Evolutionary conservation across 2,329 filamentous ascomycete genomes (phyloP).

Genomic region (Diaporthe eres): DNA sequence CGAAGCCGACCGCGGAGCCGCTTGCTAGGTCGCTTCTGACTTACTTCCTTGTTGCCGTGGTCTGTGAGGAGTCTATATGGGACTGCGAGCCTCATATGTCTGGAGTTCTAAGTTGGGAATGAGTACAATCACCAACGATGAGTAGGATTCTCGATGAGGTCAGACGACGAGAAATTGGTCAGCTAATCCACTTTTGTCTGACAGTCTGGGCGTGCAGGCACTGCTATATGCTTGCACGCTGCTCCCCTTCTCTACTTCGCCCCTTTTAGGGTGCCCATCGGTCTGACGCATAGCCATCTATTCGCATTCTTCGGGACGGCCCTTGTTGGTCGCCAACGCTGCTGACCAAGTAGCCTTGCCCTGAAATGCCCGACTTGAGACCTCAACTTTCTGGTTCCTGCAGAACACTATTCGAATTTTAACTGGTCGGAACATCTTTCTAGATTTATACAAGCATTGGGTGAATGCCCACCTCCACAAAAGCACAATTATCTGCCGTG

Average conservation of each 20-base stretch:
- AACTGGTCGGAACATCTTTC: no score
- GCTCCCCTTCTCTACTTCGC: neutral
- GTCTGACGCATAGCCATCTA: neutral
- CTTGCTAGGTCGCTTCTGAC: neutral
- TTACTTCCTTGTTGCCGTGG: no score
- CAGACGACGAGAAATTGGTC: neutral
- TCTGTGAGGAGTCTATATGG: no score
- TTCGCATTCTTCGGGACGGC: neutral
- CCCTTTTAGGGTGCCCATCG: neutral
- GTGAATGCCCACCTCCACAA: no score
- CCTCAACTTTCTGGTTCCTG: no score
- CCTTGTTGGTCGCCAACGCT: neutral
- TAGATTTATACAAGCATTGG: no score
- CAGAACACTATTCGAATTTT: no score
- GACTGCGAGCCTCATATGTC: neutral
- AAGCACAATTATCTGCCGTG: no score
- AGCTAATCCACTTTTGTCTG: conserved; percentile 1
- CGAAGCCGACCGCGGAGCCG: neutral
- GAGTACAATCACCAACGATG: neutral
- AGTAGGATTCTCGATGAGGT: neutral
- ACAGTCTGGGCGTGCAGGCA: neutral
- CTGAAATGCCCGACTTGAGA: neutral
- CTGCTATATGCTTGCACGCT: neutral
- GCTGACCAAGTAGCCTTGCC: neutral
- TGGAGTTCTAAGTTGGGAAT: neutral